Conservation (phyloP, 495 filamentous ascomycete genomes). For the Neurospora sublineolata region DNA sequence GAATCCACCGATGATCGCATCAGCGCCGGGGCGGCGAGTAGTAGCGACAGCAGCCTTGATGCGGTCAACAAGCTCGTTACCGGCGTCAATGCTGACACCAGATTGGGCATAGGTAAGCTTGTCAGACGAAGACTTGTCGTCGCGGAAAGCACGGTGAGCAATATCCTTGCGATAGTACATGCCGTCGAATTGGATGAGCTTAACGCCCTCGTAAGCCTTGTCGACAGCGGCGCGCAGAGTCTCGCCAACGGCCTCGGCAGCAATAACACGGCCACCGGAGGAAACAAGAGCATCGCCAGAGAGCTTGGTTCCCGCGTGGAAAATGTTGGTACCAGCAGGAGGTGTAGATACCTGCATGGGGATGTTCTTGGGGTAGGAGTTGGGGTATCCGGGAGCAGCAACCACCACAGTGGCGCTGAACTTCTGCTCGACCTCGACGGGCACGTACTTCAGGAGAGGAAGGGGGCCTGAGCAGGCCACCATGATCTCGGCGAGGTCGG, state of each 20-base stretch:
- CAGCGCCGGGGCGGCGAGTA: slow-evolving; percentile 72
- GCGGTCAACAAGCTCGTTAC: slow-evolving; percentile 77
- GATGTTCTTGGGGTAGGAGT: slow-evolving; percentile 70
- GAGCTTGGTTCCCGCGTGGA: slow-evolving; percentile 83
- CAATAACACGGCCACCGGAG: slow-evolving; percentile 83
- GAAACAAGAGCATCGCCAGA: slow-evolving; percentile 50
- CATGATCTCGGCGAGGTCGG: slow-evolving; percentile 85
- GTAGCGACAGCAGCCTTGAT: slow-evolving; percentile 77
- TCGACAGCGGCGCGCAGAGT: slow-evolving; percentile 66
- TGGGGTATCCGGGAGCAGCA: slow-evolving; percentile 91
- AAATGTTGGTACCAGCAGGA: slow-evolving; percentile 52
- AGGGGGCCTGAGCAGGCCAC: slow-evolving; percentile 67
- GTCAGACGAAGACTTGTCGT: slow-evolving; percentile 23
- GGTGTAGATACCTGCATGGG: slow-evolving; percentile 46
- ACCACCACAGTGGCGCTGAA: slow-evolving; percentile 88
- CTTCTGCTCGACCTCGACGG: slow-evolving; percentile 52
- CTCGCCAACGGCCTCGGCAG: slow-evolving; percentile 67
- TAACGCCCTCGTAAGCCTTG: slow-evolving; percentile 72
- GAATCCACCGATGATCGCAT: slow-evolving; percentile 89
- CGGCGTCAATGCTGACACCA: slow-evolving; percentile 84
- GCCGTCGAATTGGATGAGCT: slow-evolving; percentile 68
- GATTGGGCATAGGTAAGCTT: slow-evolving; percentile 85
- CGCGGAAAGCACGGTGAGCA: slow-evolving; percentile 55
- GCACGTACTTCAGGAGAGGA: slow-evolving; percentile 58
- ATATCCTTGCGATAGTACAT: slow-evolving; percentile 95